Percentiles rank a stretch among this genome's conserved stretches.
These are phyloP conservation scores for Plenodomus tracheiphilus DNA, from an alignment of 2,329 filamentous ascomycete species.

Conservation along the genomic window DNA sequence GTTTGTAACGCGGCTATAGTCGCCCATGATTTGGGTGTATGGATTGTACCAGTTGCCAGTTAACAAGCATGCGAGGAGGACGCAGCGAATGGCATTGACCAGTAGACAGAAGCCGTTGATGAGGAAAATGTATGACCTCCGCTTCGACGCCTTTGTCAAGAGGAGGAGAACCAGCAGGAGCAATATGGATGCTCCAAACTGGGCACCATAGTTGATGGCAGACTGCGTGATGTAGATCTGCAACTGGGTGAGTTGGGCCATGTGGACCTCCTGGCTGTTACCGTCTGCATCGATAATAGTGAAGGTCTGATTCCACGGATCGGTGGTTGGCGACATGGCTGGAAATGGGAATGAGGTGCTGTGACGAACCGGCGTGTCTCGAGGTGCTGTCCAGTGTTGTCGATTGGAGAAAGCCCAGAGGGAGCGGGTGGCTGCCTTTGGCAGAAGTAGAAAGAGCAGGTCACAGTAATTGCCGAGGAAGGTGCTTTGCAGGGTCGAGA, in stretches of 20 bases:
- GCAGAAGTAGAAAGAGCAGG: neutral
- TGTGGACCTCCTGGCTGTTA: slow-evolving; percentile 44
- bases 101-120: slow-evolving; percentile 66
- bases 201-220: slow-evolving; percentile 68
- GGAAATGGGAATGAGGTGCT: neutral
- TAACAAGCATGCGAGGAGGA: slow-evolving; percentile 62
- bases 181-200: slow-evolving; percentile 69
- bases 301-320: slow-evolving; percentile 58
- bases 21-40: slow-evolving; percentile 62
- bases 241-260: slow-evolving; percentile 51
- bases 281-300: slow-evolving; percentile 53
- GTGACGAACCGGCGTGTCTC: neutral
- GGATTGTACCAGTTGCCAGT: slow-evolving; percentile 63
- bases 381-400: neutral
- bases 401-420: neutral
- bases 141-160: slow-evolving; percentile 68
- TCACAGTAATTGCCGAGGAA: neutral
- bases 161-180: slow-evolving; percentile 68
- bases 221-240: slow-evolving; percentile 53
- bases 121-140: slow-evolving; percentile 65
- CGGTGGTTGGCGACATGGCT: slow-evolving; percentile 11
- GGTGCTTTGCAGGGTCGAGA: neutral
- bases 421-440: neutral
- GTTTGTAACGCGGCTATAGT: slow-evolving; percentile 55
- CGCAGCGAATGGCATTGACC: slow-evolving; percentile 62